These are phyloP conservation scores for Pistacia vera DNA, from an alignment of 345 rosid species.

Conservation along the genomic window DNA sequence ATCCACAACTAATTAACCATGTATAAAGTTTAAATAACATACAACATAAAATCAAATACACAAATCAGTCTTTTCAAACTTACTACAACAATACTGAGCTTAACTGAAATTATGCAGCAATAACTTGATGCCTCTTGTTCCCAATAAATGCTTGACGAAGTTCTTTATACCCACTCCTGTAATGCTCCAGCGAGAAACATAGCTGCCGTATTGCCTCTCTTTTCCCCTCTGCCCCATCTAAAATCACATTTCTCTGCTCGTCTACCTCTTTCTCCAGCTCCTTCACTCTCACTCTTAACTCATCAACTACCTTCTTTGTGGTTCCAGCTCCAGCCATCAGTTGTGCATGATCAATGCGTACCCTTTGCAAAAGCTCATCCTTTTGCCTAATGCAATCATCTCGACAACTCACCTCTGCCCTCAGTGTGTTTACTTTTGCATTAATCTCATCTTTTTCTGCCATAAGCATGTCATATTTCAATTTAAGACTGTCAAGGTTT, in stretches of 20 bases:
- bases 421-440: conserved; percentile 41
- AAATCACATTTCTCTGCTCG: conserved; percentile 42
- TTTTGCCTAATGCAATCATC: conserved; percentile 43
- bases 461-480: conserved; percentile 45
- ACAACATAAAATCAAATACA: conserved; percentile 7
- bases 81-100: neutral
- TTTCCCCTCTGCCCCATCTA: conserved; percentile 71
- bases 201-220: conserved; percentile 90
- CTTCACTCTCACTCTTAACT: conserved; percentile 38
- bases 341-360: conserved; percentile 31
- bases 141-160: conserved; percentile 49
- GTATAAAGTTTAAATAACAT: neutral
- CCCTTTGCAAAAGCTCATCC: conserved; percentile 45
- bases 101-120: conserved; percentile 36
- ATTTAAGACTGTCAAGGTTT: conserved; percentile 38
- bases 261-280: conserved; percentile 61
- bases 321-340: conserved; percentile 37
- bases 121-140: conserved; percentile 35
- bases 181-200: conserved; percentile 80
- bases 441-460: conserved; percentile 55
- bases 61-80: conserved; percentile 7
- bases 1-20: neutral
- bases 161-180: conserved; percentile 66
- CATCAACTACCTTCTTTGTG: conserved; percentile 34
- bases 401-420: conserved; percentile 45